Percentiles rank a stretch among this genome's conserved stretches.
Evolutionary conservation across 2,329 filamentous ascomycete genomes (phyloP).

Genomic region (Trichoderma koningii): DNA sequence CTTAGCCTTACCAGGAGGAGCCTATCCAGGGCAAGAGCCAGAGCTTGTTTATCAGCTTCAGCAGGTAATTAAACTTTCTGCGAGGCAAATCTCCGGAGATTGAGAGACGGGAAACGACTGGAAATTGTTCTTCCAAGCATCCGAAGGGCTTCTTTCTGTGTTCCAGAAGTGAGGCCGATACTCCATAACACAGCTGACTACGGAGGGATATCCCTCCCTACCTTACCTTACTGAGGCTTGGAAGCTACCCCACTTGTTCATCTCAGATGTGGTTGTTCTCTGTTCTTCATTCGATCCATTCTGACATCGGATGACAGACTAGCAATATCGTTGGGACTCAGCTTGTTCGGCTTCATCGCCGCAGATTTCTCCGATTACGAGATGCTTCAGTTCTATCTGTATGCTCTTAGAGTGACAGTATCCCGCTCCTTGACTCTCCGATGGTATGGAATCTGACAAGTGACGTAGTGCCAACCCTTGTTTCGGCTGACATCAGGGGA

Average conservation of each 20-base stretch:
- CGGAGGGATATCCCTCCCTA: no score
- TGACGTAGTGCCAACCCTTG: conserved; percentile 8
- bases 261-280: conserved; percentile 7
- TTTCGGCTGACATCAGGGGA: neutral
- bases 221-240: neutral
- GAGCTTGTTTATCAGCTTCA: conserved; percentile 3
- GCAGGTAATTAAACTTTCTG: conserved; percentile 3
- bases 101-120: neutral
- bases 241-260: conserved; percentile 25
- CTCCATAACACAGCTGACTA: neutral
- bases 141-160: neutral
- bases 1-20: conserved; percentile 9
- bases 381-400: neutral
- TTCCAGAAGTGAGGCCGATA: neutral
- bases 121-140: neutral
- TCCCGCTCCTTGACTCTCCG: neutral
- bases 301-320: neutral
- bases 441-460: neutral
- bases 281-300: neutral
- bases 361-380: neutral
- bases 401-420: neutral
- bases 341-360: neutral
- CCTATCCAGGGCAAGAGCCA: neutral
- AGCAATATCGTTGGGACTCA: neutral
- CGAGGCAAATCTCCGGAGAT: conserved; percentile 7